Base-by-base conservation (phyloP, 2,329 filamentous ascomycete species). In the Claviceps digitariae region DNA sequence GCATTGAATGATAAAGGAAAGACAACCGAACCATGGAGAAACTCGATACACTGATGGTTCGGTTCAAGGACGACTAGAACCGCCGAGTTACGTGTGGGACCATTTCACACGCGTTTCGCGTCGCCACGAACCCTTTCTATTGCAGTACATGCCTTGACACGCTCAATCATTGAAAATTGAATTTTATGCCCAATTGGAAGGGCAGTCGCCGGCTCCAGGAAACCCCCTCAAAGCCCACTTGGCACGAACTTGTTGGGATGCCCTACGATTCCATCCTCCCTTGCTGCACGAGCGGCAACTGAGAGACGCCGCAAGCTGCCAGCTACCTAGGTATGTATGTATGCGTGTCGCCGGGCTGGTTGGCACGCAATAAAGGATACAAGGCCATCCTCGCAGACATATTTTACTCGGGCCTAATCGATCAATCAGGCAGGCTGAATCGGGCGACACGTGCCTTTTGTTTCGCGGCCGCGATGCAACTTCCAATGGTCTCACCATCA, bases 91-190 rank as follows among this genome's bases (percentile, higher is more conserved):
- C 13, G 15, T 17, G 7, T 17, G 15, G 15, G 34, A 8, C 15
- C 15, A 44, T 12, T 23, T 25, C 21, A 44, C 20, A 8, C 38
- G 31, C 21, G 31, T 44, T 50, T 44, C 43, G 43, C 52, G 52
- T 46, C 41, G 52, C 12, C 20, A 43, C 21, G 40, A 43, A 43
- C 40, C 21, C 41, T 21, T 20, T 13, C n/a, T 38, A 7, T 50
- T 29, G 2, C 23, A 15, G 17, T 25, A 36, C 53, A 52, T 48
- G 23, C 23, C 53, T 45, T 21, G 27, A 52, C 27, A n/a, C 27
- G 38, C 45, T 45, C 20, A 46, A 49, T 29, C 52, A 52, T 54
- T 49, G 50, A 31, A 48, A 45, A 54, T 45, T 52, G 45, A 17
- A 49, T 54, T 48, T 40, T 49, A 9, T 47, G 8, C 34, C 20